phyloP scores from a whole-genome alignment of 164 flowering plant genomes.

The Nymphaea thermarum region DNA sequence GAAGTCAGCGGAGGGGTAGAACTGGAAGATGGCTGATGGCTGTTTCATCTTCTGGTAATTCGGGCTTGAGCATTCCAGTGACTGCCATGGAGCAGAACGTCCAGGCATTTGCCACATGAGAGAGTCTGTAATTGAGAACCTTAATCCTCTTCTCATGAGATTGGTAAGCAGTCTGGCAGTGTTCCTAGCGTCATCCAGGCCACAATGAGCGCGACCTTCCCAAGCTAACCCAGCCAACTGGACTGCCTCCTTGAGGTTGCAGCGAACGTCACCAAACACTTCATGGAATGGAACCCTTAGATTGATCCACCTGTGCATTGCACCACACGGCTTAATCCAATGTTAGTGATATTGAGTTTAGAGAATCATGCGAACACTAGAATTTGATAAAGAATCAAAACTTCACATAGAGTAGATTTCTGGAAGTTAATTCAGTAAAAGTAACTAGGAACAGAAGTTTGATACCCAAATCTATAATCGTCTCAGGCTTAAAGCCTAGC shows the following conservation, averaged over 20 bases:
- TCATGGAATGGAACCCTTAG: conserved; percentile 77
- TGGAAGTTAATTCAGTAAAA: too few relatives aligned
- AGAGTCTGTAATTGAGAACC: conserved; percentile 74
- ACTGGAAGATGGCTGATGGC: conserved; percentile 21
- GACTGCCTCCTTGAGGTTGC: conserved; percentile 93
- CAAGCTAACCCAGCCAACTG: conserved; percentile 76
- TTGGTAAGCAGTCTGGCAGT: conserved; percentile 78
- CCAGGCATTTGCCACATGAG: conserved; percentile 45
- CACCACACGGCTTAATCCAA: not conserved
- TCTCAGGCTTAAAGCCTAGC: too few relatives aligned
- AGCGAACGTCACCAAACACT: conserved; percentile 65
- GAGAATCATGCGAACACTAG: too few relatives aligned
- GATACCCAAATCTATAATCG: too few relatives aligned
- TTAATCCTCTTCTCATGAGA: conserved; percentile 65
- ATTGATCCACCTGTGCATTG: conserved; percentile 77
- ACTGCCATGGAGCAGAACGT: conserved; percentile 25
- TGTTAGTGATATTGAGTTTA: not conserved
- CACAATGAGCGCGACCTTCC: conserved; percentile 98
- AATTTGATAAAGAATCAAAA: too few relatives aligned
- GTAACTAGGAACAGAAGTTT: too few relatives aligned
- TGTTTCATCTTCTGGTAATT: conserved; percentile 19
- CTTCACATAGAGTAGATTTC: too few relatives aligned
- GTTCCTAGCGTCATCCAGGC: conserved; percentile 91
- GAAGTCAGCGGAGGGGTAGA: conserved; percentile 18
- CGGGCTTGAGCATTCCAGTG: conserved; percentile 14